phyloP scores from a whole-genome alignment of 345 rosid genomes.

The Fremontodendron californicum region DNA sequence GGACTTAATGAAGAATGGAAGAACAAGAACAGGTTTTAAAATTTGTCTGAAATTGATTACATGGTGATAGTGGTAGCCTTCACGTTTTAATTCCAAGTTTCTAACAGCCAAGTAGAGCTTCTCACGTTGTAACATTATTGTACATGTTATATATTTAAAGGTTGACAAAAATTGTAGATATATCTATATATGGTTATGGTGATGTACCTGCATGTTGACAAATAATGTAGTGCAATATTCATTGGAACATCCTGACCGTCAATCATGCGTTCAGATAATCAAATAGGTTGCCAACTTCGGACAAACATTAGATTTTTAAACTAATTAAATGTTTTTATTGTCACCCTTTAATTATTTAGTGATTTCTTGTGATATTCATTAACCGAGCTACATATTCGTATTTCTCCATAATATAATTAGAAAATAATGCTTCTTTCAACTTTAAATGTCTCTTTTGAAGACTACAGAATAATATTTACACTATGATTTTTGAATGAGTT shows the following conservation, averaged over 20 bases:
- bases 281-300: background rate
- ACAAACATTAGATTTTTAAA: background rate
- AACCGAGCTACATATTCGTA: background rate
- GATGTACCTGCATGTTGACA: background rate
- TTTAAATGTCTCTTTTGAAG: background rate
- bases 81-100: constrained; percentile 37
- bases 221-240: constrained; percentile 8
- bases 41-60: constrained; percentile 11
- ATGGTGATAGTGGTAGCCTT: constrained; percentile 33
- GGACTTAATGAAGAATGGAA: background rate
- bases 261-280: background rate
- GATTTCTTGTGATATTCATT: background rate
- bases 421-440: background rate
- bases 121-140: constrained; percentile 45
- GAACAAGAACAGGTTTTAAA: constrained; percentile 12
- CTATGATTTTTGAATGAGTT: background rate
- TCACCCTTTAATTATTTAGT: background rate
- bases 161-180: background rate
- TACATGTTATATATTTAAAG: background rate
- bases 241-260: constrained; percentile 5
- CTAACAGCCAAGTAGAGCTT: constrained; percentile 27
- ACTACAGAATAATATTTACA: background rate
- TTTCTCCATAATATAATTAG: background rate
- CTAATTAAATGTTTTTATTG: background rate
- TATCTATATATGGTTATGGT: background rate